phyloP scores from a whole-genome alignment of 345 rosid species.

The Citrus hindsii region DNA sequence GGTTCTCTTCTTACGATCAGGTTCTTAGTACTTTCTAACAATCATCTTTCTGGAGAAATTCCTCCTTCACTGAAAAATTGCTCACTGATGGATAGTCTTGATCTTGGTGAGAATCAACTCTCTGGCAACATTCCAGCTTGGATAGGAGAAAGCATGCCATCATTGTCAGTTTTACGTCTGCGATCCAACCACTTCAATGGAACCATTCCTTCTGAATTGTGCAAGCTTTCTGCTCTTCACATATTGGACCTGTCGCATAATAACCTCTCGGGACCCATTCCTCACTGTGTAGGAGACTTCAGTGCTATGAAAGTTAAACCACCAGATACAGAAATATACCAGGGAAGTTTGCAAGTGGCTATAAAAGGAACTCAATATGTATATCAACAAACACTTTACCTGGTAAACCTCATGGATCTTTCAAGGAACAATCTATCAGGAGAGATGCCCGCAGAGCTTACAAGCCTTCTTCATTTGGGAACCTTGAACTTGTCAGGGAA shows the following conservation, averaged over 20 bases:
- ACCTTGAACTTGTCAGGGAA: conserved; percentile 6
- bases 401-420: background rate
- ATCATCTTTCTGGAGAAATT: conserved; percentile 20
- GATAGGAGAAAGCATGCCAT: conserved; percentile 15
- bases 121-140: conserved; percentile 17
- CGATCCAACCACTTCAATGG: conserved; percentile 10
- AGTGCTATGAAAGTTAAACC: background rate
- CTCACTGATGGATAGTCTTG: background rate
- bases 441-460: background rate
- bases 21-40: background rate
- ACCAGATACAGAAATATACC: too few species aligned
- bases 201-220: conserved; percentile 11
- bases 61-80: conserved; percentile 9
- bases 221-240: conserved; percentile 10
- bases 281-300: conserved; percentile 18
- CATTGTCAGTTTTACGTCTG: background rate
- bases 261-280: conserved; percentile 3
- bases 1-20: background rate
- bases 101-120: conserved; percentile 13
- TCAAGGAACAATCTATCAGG: conserved; percentile 4
- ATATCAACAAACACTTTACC: background rate
- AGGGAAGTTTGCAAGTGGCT: too few species aligned
- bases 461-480: background rate
- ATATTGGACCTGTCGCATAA: conserved; percentile 14
- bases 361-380: too few species aligned